Evolutionary conservation across 352 stramenopile species (phyloP).

Genomic region (Phytophthora idaei): DNA sequence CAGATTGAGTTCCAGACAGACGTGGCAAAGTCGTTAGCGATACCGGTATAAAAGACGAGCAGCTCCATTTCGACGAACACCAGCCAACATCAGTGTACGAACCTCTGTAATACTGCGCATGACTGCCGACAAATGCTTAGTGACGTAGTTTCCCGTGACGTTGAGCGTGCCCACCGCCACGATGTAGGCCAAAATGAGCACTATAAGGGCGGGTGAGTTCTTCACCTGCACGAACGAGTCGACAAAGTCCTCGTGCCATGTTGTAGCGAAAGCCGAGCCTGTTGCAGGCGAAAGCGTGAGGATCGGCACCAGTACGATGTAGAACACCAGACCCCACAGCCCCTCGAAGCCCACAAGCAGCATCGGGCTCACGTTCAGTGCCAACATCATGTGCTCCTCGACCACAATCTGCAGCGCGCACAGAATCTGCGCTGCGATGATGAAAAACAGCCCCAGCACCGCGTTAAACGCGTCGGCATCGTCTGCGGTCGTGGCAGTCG

Average conservation of each 20-base stretch:
- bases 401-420: constrained; percentile 90
- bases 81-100: constrained; percentile 14
- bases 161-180: constrained; percentile 82
- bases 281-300: constrained; percentile 62
- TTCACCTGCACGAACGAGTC: constrained; percentile 79
- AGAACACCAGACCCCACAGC: constrained; percentile 87
- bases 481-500: constrained; percentile 16
- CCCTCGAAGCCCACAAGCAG: constrained; percentile 88
- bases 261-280: constrained; percentile 61
- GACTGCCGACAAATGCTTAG: constrained; percentile 84
- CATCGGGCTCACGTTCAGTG: constrained; percentile 85
- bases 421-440: constrained; percentile 82
- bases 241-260: constrained; percentile 85
- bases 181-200: constrained; percentile 67
- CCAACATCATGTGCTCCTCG: constrained; percentile 89
- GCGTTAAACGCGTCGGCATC: constrained; percentile 45
- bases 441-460: constrained; percentile 74
- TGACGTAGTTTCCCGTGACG: constrained; percentile 85
- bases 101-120: constrained; percentile 87
- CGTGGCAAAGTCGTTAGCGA: constrained; percentile 20
- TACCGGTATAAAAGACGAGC: constrained; percentile 4
- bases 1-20: constrained; percentile 10
- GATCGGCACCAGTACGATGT: constrained; percentile 69
- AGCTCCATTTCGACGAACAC: constrained; percentile 6
- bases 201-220: constrained; percentile 67